Base-by-base conservation (phyloP, 2,329 filamentous ascomycete species). In the Alternaria ventricosa region DNA sequence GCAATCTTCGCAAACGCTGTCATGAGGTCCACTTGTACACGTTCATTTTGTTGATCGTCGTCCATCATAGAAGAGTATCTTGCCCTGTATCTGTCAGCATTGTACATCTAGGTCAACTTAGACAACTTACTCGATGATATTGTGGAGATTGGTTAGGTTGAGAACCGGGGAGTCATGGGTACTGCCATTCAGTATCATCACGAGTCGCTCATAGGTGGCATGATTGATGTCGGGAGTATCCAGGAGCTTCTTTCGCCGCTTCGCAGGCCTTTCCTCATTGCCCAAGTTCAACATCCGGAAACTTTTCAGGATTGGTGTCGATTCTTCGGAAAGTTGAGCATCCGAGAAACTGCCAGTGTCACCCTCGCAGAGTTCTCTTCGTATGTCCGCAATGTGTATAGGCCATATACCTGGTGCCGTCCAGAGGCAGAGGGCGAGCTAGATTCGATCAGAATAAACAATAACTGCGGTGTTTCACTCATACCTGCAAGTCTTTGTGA, bases 391-490 rank as follows among this genome's bases (percentile, higher is more conserved):
- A 9, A 78, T 63, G 15, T 71, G 66, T 13, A 57, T 44, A 18
- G 76, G 70, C 76, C 76, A 77, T 23, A 64, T 44, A 49, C 67
- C 72, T 13, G 71, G 69, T 7, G 63, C 60, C 2, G 73, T 78
- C 76, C 76, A 80, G 33, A 80, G 64, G 59, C 76, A 79, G 13
- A 80, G 63, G 5, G 75, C 70, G 54, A 77, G 68, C 77, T 80
- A 51, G 8, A 5, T 5, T 10, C 15, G n/a, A 33, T 76, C 33
- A 72, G 64, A 43, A 11, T 28, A 6, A 18, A 15, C 33, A 12
- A n/a, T 8, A 6, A 30, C 3, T 15, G 30, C 10, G 30, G 36
- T 27, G 9, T 5, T 22, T 6, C 20, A 5, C 25, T 57, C 72
- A 33, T 71, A 80, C 78, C 70, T 79, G 75, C 49, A 80, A 51